These are phyloP conservation scores for Berkeleyomyces rouxiae DNA, from an alignment of 2,329 filamentous ascomycete genomes.

Conservation along the genomic window DNA sequence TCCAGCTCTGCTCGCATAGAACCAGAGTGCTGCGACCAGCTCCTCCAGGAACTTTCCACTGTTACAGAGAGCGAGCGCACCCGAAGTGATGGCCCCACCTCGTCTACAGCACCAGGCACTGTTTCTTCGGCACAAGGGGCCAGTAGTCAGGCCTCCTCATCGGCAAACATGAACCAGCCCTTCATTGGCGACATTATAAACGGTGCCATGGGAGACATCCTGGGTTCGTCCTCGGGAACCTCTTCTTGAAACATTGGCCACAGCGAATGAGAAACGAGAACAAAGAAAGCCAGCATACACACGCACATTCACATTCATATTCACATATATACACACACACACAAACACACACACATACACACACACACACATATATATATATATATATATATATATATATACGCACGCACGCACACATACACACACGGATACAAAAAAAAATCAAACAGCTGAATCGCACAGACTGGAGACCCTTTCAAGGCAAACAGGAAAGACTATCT, in stretches of 20 bases:
- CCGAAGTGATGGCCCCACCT: neutral
- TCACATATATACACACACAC: too few relatives aligned
- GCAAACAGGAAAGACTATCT: too few relatives aligned
- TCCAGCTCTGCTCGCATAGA: constrained; percentile 6
- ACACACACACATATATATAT: too few relatives aligned
- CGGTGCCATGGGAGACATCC: constrained; percentile 8
- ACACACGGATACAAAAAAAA: too few relatives aligned
- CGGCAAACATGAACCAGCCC: constrained; percentile 11
- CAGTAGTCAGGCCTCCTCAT: neutral
- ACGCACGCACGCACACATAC: too few relatives aligned
- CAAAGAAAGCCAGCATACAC: too few relatives aligned
- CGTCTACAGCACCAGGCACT: constrained; percentile 1
- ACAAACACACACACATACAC: too few relatives aligned
- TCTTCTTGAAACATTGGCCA: neutral
- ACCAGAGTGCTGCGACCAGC: constrained; percentile 11
- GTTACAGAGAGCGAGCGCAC: constrained; percentile 6
- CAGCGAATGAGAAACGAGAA: too few relatives aligned
- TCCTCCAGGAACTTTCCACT: constrained; percentile 11
- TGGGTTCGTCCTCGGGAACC: neutral
- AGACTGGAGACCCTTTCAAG: too few relatives aligned
- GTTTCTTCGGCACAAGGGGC: neutral
- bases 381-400: too few relatives aligned
- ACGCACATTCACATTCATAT: too few relatives aligned
- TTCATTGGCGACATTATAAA: constrained; percentile 10
- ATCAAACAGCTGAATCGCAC: too few relatives aligned